phyloP scores from a whole-genome alignment of 805 yeast genomes.

The Zygotorulaspora sp. region DNA sequence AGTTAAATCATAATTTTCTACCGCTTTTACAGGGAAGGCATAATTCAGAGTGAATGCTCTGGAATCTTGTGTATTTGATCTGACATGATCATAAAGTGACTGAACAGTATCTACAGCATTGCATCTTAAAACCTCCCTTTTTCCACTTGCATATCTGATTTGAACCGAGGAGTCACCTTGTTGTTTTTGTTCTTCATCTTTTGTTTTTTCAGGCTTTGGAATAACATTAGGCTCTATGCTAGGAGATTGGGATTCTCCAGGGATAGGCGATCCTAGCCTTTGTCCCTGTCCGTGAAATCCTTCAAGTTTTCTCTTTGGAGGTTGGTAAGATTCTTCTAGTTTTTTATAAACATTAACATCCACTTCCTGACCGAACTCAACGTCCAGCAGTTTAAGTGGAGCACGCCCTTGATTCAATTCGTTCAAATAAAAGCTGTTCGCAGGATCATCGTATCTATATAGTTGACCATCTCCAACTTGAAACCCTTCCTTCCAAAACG shows the following conservation, averaged over 20 bases:
- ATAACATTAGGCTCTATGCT: slow-evolving; percentile 16
- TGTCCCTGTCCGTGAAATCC: slow-evolving; percentile 80
- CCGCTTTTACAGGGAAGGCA: slow-evolving; percentile 75
- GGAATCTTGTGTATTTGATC: slow-evolving; percentile 39
- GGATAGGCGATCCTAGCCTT: slow-evolving; percentile 85
- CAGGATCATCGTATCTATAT: slow-evolving; percentile 86
- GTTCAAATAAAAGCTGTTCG: slow-evolving; percentile 69
- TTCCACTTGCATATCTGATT: slow-evolving; percentile 79
- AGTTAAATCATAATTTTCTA: slow-evolving; percentile 52
- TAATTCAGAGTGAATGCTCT: slow-evolving; percentile 65
- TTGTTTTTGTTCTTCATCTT: slow-evolving; percentile 22
- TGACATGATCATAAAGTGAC: slow-evolving; percentile 65
- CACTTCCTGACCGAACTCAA: slow-evolving; percentile 86
- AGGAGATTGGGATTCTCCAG: slow-evolving; percentile 50
- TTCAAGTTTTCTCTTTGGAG: slow-evolving; percentile 58
- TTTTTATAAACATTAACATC: slow-evolving; percentile 82
- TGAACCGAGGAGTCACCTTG: slow-evolving; percentile 73
- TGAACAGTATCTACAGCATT: slow-evolving; percentile 61
- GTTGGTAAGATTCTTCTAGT: slow-evolving; percentile 70
- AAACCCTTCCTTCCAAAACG: slow-evolving; percentile 96
- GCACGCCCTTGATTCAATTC: slow-evolving; percentile 89
- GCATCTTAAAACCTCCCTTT: slow-evolving; percentile 60
- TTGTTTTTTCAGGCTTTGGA: slow-evolving; percentile 24
- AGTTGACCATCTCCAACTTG: slow-evolving; percentile 89
- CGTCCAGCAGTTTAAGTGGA: slow-evolving; percentile 76